Percentiles rank a stretch among this genome's conserved stretches.
phyloP scores from a whole-genome alignment of 495 filamentous ascomycete species.

The Penicillium canariense region DNA sequence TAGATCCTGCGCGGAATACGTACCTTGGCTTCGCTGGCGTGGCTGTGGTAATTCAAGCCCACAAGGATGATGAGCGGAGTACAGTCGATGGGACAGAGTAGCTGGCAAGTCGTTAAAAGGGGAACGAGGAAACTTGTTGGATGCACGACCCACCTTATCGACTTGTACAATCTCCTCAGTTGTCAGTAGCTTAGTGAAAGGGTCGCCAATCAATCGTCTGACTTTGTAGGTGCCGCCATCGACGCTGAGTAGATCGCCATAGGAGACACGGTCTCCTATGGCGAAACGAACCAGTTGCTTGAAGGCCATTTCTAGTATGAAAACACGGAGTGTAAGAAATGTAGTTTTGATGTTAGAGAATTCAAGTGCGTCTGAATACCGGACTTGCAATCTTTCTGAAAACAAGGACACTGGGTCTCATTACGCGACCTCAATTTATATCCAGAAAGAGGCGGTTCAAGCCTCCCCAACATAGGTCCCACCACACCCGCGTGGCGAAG shows the following conservation, averaged over 20 bases:
- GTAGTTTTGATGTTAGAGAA: too few species aligned
- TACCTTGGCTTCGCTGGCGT: slow-evolving; percentile 68
- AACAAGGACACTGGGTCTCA: too few species aligned
- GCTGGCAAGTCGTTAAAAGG: too few species aligned
- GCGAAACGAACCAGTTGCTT: slow-evolving; percentile 19
- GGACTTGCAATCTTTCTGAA: too few species aligned
- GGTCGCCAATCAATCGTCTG: slow-evolving; percentile 10
- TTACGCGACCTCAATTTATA: too few species aligned
- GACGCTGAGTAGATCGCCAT: slow-evolving; percentile 15
- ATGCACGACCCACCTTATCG: background rate
- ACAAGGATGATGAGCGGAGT: slow-evolving; percentile 54
- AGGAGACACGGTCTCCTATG: slow-evolving; percentile 6
- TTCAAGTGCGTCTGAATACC: too few species aligned
- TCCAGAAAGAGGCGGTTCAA: too few species aligned
- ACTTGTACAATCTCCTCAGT: slow-evolving; percentile 6
- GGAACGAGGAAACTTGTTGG: too few species aligned
- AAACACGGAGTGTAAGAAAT: background rate
- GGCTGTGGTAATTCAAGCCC: slow-evolving; percentile 69
- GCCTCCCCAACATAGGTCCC: too few species aligned
- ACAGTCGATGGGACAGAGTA: slow-evolving; percentile 16
- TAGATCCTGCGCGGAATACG: too few species aligned
- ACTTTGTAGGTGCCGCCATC: slow-evolving; percentile 9
- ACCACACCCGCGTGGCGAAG: too few species aligned
- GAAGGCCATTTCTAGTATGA: slow-evolving; percentile 9
- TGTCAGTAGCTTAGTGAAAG: slow-evolving; percentile 5